A percentile compares a stretch with the other conserved stretches of the same genome.
phyloP scores from a whole-genome alignment of 106 monocot species.

The Apostasia shenzhenica region DNA sequence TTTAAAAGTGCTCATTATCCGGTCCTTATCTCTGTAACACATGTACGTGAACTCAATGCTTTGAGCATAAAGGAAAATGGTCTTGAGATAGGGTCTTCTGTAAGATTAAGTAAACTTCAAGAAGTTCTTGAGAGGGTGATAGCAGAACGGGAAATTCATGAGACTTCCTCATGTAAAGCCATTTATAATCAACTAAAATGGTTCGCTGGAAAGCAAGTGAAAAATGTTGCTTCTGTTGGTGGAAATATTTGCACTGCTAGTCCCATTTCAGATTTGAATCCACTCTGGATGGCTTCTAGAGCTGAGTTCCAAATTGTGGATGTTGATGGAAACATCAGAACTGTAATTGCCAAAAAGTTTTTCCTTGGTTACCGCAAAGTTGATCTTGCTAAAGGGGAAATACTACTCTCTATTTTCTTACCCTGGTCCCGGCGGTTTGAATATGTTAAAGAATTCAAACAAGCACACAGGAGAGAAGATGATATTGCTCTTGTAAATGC shows the following conservation, averaged over 20 bases:
- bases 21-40: slow-evolving; percentile 51
- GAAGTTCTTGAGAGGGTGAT: slow-evolving; percentile 44
- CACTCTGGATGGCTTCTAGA: slow-evolving; percentile 86
- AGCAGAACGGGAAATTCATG: slow-evolving; percentile 33
- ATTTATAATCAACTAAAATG: slow-evolving; percentile 80
- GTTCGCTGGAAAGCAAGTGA: slow-evolving; percentile 98
- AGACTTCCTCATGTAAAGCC: slow-evolving; percentile 82
- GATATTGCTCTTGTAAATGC: slow-evolving; percentile 99
- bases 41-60: slow-evolving; percentile 76
- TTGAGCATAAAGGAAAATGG: slow-evolving; percentile 54
- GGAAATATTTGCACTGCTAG: slow-evolving; percentile 99
- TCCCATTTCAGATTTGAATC: slow-evolving; percentile 99
- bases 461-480: slow-evolving; percentile 95
- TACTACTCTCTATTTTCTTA: slow-evolving; percentile 68
- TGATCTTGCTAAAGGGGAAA: slow-evolving; percentile 59
- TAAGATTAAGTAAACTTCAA: slow-evolving; percentile 79
- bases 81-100: slow-evolving; percentile 85
- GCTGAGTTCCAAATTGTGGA: slow-evolving; percentile 67
- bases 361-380: slow-evolving; percentile 94
- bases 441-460: slow-evolving; percentile 97
- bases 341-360: slow-evolving; percentile 48
- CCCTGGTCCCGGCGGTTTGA: slow-evolving; percentile 86
- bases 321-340: slow-evolving; percentile 53
- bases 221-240: slow-evolving; percentile 93
- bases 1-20: slow-evolving; percentile 75